Evolutionary conservation across 768 basidiomycete genomes (phyloP).

Genomic region (Phaeolepiota aurea): DNA sequence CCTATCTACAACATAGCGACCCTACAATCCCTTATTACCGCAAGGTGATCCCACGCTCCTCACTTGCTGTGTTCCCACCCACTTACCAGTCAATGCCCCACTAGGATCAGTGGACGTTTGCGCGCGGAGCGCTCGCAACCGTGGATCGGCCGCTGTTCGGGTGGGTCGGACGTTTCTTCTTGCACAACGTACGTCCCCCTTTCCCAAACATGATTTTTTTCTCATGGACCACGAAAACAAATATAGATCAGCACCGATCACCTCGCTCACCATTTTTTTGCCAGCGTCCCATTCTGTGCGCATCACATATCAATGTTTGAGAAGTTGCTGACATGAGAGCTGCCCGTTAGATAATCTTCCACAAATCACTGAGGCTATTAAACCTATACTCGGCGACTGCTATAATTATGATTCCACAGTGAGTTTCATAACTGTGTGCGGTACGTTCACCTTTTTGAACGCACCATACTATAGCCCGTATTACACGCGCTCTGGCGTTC

Average conservation of each 20-base stretch:
- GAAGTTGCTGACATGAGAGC: not conserved
- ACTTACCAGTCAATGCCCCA: not conserved
- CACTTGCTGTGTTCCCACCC: too few relatives aligned
- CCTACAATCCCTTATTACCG: slow-evolving; percentile 54
- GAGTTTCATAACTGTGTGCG: slow-evolving; percentile 11
- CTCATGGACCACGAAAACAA: too few relatives aligned
- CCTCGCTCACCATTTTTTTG: slow-evolving; percentile 56
- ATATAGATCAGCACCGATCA: slow-evolving; percentile 38
- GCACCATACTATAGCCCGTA: slow-evolving; percentile 22
- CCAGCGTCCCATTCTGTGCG: slow-evolving; percentile 52
- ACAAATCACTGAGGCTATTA: slow-evolving; percentile 35
- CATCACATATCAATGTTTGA: slow-evolving; percentile 4
- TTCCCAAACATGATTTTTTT: not conserved
- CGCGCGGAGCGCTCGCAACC: slow-evolving; percentile 50
- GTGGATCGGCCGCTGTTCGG: slow-evolving; percentile 54
- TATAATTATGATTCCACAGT: slow-evolving; percentile 56
- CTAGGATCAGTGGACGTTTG: slow-evolving; percentile 48
- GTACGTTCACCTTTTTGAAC: too few relatives aligned
- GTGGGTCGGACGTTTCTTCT: slow-evolving; percentile 48
- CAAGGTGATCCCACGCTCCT: too few relatives aligned
- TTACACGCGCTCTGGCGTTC: slow-evolving; percentile 46
- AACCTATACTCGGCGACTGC: slow-evolving; percentile 40
- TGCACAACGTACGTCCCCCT: slow-evolving; percentile 36
- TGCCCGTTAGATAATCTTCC: slow-evolving; percentile 49
- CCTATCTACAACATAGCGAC: slow-evolving; percentile 56